These are phyloP conservation scores for Ophiostoma fasciatum DNA, from an alignment of 2,329 filamentous ascomycete species.

Conservation along the genomic window DNA sequence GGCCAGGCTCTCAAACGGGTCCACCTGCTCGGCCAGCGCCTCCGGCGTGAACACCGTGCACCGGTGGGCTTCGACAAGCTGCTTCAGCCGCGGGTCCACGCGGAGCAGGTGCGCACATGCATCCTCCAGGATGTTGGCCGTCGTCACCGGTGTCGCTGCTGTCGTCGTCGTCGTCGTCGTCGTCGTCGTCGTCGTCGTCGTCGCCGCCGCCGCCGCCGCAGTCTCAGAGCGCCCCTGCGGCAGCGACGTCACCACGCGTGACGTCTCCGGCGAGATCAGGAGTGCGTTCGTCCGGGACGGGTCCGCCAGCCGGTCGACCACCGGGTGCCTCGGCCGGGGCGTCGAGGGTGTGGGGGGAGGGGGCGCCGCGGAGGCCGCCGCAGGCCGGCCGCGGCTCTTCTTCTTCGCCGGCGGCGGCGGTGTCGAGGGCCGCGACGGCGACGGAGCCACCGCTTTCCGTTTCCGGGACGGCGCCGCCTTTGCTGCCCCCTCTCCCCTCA, in stretches of 20 bases:
- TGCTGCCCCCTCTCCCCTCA: no score
- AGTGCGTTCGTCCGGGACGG: slow-evolving; percentile 53
- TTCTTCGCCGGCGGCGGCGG: slow-evolving; percentile 19
- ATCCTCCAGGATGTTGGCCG: slow-evolving; percentile 56
- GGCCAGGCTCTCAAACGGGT: slow-evolving; percentile 72
- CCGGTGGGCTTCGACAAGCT: slow-evolving; percentile 56
- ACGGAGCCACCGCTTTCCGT: neutral
- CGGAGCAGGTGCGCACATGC: slow-evolving; percentile 61
- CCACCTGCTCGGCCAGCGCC: slow-evolving; percentile 69
- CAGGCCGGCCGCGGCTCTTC: slow-evolving; percentile 12
- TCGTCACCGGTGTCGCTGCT: slow-evolving; percentile 27
- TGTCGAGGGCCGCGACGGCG: slow-evolving; percentile 1
- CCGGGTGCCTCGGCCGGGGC: slow-evolving; percentile 25
- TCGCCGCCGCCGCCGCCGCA: no score
- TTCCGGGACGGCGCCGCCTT: neutral
- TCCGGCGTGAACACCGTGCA: slow-evolving; percentile 70
- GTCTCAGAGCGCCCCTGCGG: no score
- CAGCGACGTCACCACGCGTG: slow-evolving; percentile 37
- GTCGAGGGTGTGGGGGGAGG: slow-evolving; percentile 15
- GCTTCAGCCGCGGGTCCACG: slow-evolving; percentile 56
- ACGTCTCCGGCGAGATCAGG: slow-evolving; percentile 57
- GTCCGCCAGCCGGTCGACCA: slow-evolving; percentile 42
- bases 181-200: no score
- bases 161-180: neutral
- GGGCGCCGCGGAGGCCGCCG: neutral